These are phyloP conservation scores for Cardamine resedifolia DNA, from an alignment of 345 rosid genomes.

Conservation along the genomic window DNA sequence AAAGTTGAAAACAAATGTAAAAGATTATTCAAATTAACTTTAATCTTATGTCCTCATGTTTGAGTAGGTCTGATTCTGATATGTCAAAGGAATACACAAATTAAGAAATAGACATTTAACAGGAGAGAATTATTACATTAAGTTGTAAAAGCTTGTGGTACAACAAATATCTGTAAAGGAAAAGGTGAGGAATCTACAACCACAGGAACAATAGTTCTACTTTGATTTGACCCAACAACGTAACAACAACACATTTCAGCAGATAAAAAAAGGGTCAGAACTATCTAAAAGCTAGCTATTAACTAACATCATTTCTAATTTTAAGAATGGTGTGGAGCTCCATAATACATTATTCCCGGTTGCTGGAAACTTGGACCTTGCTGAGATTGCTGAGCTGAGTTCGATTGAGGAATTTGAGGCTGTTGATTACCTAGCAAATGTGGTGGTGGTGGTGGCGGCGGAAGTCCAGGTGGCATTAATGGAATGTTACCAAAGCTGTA, in stretches of 20 bases:
- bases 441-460: slow-evolving; percentile 40
- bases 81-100: neutral
- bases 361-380: slow-evolving; percentile 64
- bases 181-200: slow-evolving; percentile 32
- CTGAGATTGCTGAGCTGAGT: slow-evolving; percentile 46
- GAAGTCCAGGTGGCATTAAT: slow-evolving; percentile 59
- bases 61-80: neutral
- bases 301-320: slow-evolving; percentile 30
- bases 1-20: slow-evolving; percentile 8
- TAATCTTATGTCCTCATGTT: neutral
- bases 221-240: slow-evolving; percentile 27
- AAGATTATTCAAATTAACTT: neutral
- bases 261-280: slow-evolving; percentile 34
- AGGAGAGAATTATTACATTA: slow-evolving; percentile 24
- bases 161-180: slow-evolving; percentile 19
- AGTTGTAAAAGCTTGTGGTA: slow-evolving; percentile 21
- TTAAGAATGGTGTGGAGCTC: slow-evolving; percentile 64
- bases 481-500: slow-evolving; percentile 64
- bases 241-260: slow-evolving; percentile 13
- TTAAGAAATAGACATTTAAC: neutral
- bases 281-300: slow-evolving; percentile 34
- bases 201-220: slow-evolving; percentile 20
- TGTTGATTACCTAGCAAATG: slow-evolving; percentile 54
- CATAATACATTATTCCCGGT: slow-evolving; percentile 64
- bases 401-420: slow-evolving; percentile 49